A percentile compares a stretch with the other conserved stretches of the same genome.
Conservation (phyloP, 495 filamentous ascomycete genomes). For the Penicillium canescens region DNA sequence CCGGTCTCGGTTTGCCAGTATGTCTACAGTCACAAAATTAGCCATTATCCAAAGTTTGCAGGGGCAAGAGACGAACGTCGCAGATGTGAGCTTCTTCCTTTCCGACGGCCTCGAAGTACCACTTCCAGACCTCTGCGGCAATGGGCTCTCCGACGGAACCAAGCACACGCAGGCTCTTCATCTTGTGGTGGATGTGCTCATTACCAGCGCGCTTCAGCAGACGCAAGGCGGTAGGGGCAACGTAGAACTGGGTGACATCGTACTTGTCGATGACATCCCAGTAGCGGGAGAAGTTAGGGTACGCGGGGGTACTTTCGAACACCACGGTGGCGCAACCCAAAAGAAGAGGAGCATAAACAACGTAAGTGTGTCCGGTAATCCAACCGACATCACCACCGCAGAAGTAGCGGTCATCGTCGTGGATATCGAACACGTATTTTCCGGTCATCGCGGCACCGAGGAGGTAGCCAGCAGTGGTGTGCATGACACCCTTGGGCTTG, state of each 20-base stretch:
- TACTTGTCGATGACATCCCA: constrained; percentile 98
- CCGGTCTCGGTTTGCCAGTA: constrained; percentile 99
- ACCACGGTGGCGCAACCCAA: constrained; percentile 93
- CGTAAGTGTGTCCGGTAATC: constrained; percentile 99
- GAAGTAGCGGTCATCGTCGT: constrained; percentile 90
- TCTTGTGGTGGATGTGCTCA: constrained; percentile 82
- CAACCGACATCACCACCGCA: constrained; percentile 98
- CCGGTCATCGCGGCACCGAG: constrained; percentile 89
- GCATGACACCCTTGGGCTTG: constrained; percentile 99
- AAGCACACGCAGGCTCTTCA: constrained; percentile 85
- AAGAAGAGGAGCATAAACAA: constrained; percentile 93
- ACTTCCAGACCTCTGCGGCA: constrained; percentile 98
- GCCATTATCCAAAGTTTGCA: not conserved
- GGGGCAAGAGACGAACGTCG: constrained; percentile 65
- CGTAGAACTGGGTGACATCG: constrained; percentile 96
- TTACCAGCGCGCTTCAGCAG: constrained; percentile 93
- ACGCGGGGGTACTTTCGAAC: constrained; percentile 98
- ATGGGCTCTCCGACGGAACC: constrained; percentile 99
- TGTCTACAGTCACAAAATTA: constrained; percentile 57
- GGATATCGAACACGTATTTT: constrained; percentile 99
- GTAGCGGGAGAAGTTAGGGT: constrained; percentile 96
- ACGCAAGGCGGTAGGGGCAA: constrained; percentile 91
- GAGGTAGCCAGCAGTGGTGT: constrained; percentile 93
- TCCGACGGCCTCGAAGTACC: constrained; percentile 96
- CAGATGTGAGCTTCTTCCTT: constrained; percentile 92